Conservation (phyloP, 768 basidiomycete genomes). For the Rhizopogon vesiculosus region DNA sequence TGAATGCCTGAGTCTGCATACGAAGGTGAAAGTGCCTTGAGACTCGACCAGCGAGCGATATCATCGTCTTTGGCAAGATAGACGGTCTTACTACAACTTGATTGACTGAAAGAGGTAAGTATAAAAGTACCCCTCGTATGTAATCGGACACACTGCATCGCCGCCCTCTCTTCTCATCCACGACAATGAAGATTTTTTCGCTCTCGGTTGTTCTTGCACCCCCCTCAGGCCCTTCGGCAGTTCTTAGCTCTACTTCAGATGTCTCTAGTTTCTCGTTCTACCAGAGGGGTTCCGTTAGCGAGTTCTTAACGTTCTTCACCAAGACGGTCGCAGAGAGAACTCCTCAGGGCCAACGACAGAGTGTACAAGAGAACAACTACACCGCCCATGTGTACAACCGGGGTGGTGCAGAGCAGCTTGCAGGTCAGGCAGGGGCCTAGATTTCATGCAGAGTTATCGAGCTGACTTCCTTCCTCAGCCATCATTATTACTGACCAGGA, state of each 20-base stretch:
- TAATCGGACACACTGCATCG: not conserved
- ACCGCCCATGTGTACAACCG: slow-evolving; percentile 92
- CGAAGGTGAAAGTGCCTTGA: slow-evolving; percentile 23
- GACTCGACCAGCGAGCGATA: slow-evolving; percentile 13
- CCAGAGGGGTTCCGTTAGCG: slow-evolving; percentile 79
- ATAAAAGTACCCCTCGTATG: not conserved
- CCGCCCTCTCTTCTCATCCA: slow-evolving; percentile 5
- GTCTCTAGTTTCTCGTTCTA: slow-evolving; percentile 93
- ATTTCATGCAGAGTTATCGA: not conserved
- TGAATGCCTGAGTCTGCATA: slow-evolving; percentile 47
- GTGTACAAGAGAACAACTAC: slow-evolving; percentile 90
- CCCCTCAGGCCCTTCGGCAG: slow-evolving; percentile 53
- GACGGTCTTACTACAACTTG: no score
- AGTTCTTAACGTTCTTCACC: slow-evolving; percentile 93
- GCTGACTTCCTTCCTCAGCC: slow-evolving; percentile 37
- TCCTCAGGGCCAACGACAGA: slow-evolving; percentile 82
- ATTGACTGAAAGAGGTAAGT: no score
- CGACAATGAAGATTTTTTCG: slow-evolving; percentile 81
- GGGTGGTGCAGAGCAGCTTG: slow-evolving; percentile 79
- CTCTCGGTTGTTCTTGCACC: slow-evolving; percentile 72
- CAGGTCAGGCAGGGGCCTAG: slow-evolving; percentile 47
- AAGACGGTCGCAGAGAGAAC: slow-evolving; percentile 92
- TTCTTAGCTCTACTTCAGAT: slow-evolving; percentile 70
- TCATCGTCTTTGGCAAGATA: not conserved
- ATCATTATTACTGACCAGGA: slow-evolving; percentile 94